Evolutionary conservation across 805 yeast species (phyloP).

Genomic region (Candida bentonensis): DNA sequence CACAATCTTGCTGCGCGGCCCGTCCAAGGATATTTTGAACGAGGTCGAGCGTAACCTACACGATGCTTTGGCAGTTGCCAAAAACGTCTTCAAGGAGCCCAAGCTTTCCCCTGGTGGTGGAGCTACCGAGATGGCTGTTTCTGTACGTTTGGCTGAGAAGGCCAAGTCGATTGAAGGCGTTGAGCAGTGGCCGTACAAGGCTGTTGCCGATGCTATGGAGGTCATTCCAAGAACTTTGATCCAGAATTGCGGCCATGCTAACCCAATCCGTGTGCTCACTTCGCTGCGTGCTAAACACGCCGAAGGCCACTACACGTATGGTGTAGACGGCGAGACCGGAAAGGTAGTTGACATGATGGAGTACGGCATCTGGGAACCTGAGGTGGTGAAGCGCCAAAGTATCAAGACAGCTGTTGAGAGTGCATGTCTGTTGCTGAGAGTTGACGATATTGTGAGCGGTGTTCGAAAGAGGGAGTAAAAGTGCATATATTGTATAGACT

Average conservation of each 20-base stretch:
- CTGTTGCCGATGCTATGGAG: constrained; percentile 97
- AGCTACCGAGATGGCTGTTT: constrained; percentile 97
- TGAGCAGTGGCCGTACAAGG: constrained; percentile 97
- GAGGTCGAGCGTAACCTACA: constrained; percentile 95
- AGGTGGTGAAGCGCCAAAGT: constrained; percentile 91
- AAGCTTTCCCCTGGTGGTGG: constrained; percentile 97
- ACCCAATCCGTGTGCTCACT: constrained; percentile 78
- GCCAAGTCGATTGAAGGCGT: constrained; percentile 90
- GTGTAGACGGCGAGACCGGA: constrained; percentile 91
- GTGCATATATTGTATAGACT: too few relatives aligned
- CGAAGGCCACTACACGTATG: constrained; percentile 69
- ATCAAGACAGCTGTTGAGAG: constrained; percentile 96
- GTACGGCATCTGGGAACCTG: constrained; percentile 99
- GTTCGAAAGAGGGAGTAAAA: constrained; percentile 44
- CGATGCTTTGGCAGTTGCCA: constrained; percentile 96
- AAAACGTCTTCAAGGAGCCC: constrained; percentile 91
- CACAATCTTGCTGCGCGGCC: constrained; percentile 85
- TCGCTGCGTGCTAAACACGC: constrained; percentile 95
- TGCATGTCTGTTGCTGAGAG: constrained; percentile 87
- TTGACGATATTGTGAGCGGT: constrained; percentile 96
- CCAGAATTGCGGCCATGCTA: constrained; percentile 89
- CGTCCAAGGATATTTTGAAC: constrained; percentile 89
- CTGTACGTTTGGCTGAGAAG: constrained; percentile 74
- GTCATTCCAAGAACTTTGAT: constrained; percentile 95
- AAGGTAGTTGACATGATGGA: constrained; percentile 89